These are phyloP conservation scores for Phlebopus sp. DNA, from an alignment of 1,284 basidiomycete species.

Conservation along the genomic window DNA sequence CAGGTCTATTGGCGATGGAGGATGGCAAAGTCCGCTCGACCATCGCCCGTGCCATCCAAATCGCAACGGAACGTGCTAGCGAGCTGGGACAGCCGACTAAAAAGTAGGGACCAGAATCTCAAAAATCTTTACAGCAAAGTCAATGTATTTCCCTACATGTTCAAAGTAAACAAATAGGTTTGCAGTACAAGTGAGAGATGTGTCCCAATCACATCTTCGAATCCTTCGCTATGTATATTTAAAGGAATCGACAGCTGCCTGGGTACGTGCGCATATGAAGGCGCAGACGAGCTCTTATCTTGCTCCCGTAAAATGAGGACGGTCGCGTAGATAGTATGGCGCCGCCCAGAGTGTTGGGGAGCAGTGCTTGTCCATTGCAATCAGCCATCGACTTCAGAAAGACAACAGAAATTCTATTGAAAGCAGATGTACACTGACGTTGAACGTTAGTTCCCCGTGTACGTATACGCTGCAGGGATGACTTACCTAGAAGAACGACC, in stretches of 20 bases:
- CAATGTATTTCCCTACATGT: slow-evolving; percentile 1
- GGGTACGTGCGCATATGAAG: slow-evolving; percentile 21
- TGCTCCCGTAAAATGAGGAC: slow-evolving; percentile 90
- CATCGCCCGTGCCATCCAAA: slow-evolving; percentile 93
- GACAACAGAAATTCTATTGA: slow-evolving; percentile 5
- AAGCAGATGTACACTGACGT: neutral
- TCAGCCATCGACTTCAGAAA: neutral
- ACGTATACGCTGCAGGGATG: neutral
- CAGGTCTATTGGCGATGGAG: slow-evolving; percentile 91
- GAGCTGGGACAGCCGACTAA: slow-evolving; percentile 66
- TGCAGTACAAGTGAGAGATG: slow-evolving; percentile 11
- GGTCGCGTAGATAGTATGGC: slow-evolving; percentile 60
- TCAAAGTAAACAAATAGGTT: neutral
- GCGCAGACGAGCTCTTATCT: slow-evolving; percentile 37
- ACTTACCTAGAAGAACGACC: slow-evolving; percentile 20
- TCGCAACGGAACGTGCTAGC: slow-evolving; percentile 85
- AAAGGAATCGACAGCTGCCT: slow-evolving; percentile 28
- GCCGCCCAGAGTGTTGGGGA: slow-evolving; percentile 88
- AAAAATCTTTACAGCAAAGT: neutral
- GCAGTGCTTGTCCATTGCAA: slow-evolving; percentile 32
- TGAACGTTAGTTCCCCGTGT: slow-evolving; percentile 1
- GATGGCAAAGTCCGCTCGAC: slow-evolving; percentile 94
- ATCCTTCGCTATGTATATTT: slow-evolving; percentile 12
- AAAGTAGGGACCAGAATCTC: slow-evolving; percentile 29
- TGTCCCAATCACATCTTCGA: slow-evolving; percentile 35